Evolutionary conservation across 2,329 filamentous ascomycete genomes (phyloP).

Genomic region (Fusarium sacchari): DNA sequence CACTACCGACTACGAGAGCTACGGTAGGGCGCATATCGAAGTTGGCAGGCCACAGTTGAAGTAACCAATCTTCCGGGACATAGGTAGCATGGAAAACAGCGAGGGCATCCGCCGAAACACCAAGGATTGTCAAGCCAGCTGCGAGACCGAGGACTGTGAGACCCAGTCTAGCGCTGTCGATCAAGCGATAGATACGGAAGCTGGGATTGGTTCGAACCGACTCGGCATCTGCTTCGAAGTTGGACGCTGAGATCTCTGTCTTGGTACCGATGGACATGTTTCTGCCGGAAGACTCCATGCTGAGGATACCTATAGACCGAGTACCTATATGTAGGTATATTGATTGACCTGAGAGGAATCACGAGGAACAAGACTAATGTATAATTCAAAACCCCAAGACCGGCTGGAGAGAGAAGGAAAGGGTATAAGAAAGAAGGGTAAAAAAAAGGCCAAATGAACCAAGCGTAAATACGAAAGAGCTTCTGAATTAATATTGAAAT

Average conservation of each 20-base stretch:
- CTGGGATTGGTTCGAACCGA: constrained; percentile 50
- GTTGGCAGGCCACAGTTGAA: constrained; percentile 67
- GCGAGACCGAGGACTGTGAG: constrained; percentile 62
- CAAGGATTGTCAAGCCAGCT: constrained; percentile 63
- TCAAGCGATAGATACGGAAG: constrained; percentile 50
- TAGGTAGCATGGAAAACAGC: constrained; percentile 66
- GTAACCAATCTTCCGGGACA: constrained; percentile 56
- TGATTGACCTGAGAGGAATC: neutral
- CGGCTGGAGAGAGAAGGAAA: constrained; percentile 17
- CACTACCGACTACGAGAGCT: constrained; percentile 63
- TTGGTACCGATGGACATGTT: constrained; percentile 49
- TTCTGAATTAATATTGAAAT: neutral
- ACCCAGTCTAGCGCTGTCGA: constrained; percentile 58
- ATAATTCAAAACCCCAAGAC: constrained; percentile 16
- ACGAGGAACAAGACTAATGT: constrained; percentile 2
- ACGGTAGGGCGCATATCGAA: constrained; percentile 67
- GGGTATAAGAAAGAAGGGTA: constrained; percentile 8
- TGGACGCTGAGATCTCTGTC: constrained; percentile 55
- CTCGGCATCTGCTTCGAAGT: constrained; percentile 60
- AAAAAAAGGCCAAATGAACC: neutral
- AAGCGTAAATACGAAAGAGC: neutral
- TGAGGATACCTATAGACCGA: neutral
- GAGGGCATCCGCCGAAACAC: constrained; percentile 64
- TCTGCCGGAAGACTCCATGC: constrained; percentile 23
- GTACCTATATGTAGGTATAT: too few species aligned